phyloP scores from a whole-genome alignment of 768 basidiomycete genomes.

The Aureoboletus auriporus region DNA sequence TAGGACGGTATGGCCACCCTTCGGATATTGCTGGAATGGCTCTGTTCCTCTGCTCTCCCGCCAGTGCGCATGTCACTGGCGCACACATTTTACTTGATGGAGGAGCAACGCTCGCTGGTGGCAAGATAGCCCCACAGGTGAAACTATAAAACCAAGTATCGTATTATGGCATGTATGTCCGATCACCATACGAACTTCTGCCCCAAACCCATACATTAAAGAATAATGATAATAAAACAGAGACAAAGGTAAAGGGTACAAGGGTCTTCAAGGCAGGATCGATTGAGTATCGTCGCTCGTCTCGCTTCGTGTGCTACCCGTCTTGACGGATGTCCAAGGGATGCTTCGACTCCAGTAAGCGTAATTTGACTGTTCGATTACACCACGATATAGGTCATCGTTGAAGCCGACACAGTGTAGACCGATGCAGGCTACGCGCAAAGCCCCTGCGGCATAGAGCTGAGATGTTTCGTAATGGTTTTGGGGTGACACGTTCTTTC shows the following conservation, averaged over 20 bases:
- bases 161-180: background rate
- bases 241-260: background rate
- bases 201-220: background rate
- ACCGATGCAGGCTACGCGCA: constrained; percentile 69
- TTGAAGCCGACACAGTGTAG: constrained; percentile 78
- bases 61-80: constrained; percentile 71
- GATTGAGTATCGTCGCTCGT: constrained; percentile 11
- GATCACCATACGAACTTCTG: background rate
- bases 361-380: constrained; percentile 57
- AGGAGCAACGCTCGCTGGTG: constrained; percentile 33
- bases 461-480: constrained; percentile 72
- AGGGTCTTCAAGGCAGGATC: constrained; percentile 3
- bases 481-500: constrained; percentile 76
- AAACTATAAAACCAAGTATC: constrained; percentile 18
- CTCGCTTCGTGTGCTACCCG: constrained; percentile 8
- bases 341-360: constrained; percentile 22
- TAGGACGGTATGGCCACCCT: constrained; percentile 63
- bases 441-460: constrained; percentile 67
- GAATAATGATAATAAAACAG: background rate
- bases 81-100: constrained; percentile 72
- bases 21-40: constrained; percentile 70
- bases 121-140: constrained; percentile 20
- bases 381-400: constrained; percentile 55
- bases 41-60: constrained; percentile 67
- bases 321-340: constrained; percentile 11